Conservation (phyloP, 1,284 basidiomycete species). For the Meripilus lineatus region DNA sequence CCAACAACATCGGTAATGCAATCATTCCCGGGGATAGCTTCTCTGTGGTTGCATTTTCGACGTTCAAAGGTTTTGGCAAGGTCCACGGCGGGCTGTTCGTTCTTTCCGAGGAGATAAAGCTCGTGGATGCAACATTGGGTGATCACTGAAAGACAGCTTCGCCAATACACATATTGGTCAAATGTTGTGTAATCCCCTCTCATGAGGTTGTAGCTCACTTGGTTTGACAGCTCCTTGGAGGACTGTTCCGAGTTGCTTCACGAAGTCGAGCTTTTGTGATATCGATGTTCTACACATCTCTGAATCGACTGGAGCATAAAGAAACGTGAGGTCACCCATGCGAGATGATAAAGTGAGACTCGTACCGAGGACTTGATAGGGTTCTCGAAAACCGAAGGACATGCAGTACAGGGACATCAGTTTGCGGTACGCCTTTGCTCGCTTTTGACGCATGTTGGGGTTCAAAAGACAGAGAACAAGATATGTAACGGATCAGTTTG, state of each 20-base stretch:
- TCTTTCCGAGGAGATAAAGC: conserved; percentile 75
- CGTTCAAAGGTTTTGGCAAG: conserved; percentile 92
- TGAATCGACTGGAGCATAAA: conserved; percentile 63
- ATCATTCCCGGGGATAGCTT: conserved; percentile 76
- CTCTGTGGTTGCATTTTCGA: conserved; percentile 90
- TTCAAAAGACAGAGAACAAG: no score
- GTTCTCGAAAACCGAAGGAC: conserved; percentile 85
- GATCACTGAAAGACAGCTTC: conserved; percentile 75
- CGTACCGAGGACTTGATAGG: conserved; percentile 85
- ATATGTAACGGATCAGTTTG: no score
- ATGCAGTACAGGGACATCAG: conserved; percentile 86
- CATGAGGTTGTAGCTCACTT: conserved; percentile 50
- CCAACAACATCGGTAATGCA: conserved; percentile 84
- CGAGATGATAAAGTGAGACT: conserved; percentile 9
- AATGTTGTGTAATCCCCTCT: no score
- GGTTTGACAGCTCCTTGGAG: conserved; percentile 85
- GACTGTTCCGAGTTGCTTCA: conserved; percentile 67
- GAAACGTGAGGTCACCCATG: conserved; percentile 6
- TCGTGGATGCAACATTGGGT: conserved; percentile 94
- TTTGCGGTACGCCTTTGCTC: conserved; percentile 89
- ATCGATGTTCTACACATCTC: conserved; percentile 74
- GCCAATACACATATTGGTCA: conserved; percentile 16
- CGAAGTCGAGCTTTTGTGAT: conserved; percentile 68
- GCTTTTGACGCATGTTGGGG: conserved; percentile 79
- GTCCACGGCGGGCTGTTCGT: conserved; percentile 71